Percentiles rank a stretch among this genome's conserved stretches.
These are phyloP conservation scores for Populus trichocarpa DNA, from an alignment of 441 rosid species.

Conservation along the genomic window DNA sequence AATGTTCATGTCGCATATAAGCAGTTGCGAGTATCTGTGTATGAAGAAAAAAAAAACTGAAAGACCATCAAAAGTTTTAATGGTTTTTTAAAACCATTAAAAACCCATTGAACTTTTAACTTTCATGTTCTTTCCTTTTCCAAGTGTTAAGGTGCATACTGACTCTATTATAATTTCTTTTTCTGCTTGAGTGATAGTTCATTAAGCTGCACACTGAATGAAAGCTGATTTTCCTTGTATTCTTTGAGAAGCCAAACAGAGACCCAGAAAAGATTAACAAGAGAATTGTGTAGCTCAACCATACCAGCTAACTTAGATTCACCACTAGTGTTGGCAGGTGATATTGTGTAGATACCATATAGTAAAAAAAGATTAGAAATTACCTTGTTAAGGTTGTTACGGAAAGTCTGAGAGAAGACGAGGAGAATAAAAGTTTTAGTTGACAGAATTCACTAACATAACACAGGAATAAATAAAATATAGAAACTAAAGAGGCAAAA, in stretches of 20 bases:
- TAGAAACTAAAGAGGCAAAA: constrained; percentile 8
- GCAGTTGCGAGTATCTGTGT: constrained; percentile 82
- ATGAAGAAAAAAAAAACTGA: constrained; percentile 11
- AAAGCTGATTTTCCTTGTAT: neutral
- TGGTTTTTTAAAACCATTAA: neutral
- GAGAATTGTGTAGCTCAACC: constrained; percentile 1
- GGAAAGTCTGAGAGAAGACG: constrained; percentile 56
- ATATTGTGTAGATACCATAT: neutral
- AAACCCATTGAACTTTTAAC: neutral
- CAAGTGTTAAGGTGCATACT: neutral
- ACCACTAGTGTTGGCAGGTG: neutral
- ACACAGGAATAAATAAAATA: neutral
- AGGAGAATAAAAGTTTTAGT: constrained; percentile 23
- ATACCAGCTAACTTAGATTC: neutral
- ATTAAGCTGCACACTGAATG: neutral
- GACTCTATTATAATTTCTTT: neutral
- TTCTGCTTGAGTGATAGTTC: neutral
- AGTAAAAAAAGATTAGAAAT: constrained; percentile 9
- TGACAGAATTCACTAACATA: constrained; percentile 18
- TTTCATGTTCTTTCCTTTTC: neutral
- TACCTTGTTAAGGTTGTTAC: constrained; percentile 96
- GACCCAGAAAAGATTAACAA: neutral
- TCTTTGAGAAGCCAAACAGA: neutral
- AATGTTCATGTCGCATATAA: constrained; percentile 75
- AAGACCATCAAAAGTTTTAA: neutral